A percentile compares a stretch with the other conserved stretches of the same genome.
These are phyloP conservation scores for Lagenaria siceraria DNA, from an alignment of 306 rosid species.

Conservation along the genomic window DNA sequence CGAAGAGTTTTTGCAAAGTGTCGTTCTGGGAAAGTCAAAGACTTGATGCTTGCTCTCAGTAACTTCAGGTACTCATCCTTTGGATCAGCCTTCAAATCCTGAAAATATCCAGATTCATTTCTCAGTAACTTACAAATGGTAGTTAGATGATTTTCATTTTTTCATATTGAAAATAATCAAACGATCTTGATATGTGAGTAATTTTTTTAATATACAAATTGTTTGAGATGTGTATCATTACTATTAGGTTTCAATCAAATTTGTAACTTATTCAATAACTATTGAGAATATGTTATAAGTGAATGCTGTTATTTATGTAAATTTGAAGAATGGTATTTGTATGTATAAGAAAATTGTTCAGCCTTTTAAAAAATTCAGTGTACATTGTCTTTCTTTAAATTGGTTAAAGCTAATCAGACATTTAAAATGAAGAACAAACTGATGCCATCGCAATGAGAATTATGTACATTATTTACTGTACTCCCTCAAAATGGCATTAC, in stretches of 20 bases:
- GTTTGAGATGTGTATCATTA: not conserved
- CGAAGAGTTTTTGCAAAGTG: constrained; percentile 52
- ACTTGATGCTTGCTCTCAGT: constrained; percentile 48
- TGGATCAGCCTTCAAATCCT: constrained; percentile 67
- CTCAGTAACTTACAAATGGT: not conserved
- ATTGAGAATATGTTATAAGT: not conserved
- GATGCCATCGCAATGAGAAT: not conserved
- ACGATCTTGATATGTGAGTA: not conserved
- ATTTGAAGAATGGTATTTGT: not conserved
- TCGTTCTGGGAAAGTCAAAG: constrained; percentile 66
- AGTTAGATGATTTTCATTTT: not conserved
- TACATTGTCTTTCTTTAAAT: not conserved
- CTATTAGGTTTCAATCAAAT: not conserved
- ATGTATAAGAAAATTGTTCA: too few species aligned
- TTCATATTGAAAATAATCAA: not conserved
- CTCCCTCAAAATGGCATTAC: not conserved
- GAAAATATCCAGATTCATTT: constrained; percentile 15
- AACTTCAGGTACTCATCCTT: constrained; percentile 55
- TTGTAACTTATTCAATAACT: too few species aligned
- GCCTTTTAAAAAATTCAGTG: too few species aligned
- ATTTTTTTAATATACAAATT: not conserved
- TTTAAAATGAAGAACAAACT: not conserved
- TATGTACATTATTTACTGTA: not conserved
- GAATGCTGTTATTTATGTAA: not conserved
- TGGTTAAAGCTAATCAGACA: not conserved